phyloP scores from a whole-genome alignment of 306 rosid genomes.

The Albizia julibrissin region DNA sequence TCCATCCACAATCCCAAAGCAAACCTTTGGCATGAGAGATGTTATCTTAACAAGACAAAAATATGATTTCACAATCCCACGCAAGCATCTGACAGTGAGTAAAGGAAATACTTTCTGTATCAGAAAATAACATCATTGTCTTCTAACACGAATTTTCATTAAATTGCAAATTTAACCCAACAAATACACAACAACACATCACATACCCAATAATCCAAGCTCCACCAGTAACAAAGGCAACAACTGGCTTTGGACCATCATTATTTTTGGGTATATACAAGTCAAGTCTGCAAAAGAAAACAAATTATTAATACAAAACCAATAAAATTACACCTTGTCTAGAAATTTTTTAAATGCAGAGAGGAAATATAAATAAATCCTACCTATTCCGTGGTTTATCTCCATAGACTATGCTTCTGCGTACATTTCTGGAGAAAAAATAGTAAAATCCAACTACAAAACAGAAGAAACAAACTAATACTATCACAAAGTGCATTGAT shows the following conservation, averaged over 20 bases:
- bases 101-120: conserved; percentile 17
- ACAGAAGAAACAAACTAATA: conserved; percentile 40
- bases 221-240: conserved; percentile 92
- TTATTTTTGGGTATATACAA: conserved; percentile 72
- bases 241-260: conserved; percentile 74
- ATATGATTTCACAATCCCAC: conserved; percentile 14
- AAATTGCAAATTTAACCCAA: conserved; percentile 2
- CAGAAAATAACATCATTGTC: neutral
- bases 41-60: conserved; percentile 4
- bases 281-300: conserved; percentile 70
- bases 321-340: conserved; percentile 26
- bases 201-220: conserved; percentile 98
- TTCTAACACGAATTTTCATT: conserved; percentile 5
- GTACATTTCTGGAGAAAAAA: conserved; percentile 72
- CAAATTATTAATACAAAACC: conserved; percentile 19
- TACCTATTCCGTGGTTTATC: conserved; percentile 93
- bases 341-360: conserved; percentile 11
- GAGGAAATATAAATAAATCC: conserved; percentile 1
- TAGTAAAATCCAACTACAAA: conserved; percentile 80
- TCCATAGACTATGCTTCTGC: conserved; percentile 80
- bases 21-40: neutral
- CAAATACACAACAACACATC: conserved; percentile 7
- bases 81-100: conserved; percentile 7
- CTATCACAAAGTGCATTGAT: conserved; percentile 16
- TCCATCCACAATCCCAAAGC: neutral